These are phyloP conservation scores for Calonectria pauciramosa DNA, from an alignment of 2,329 filamentous ascomycete genomes.

Conservation along the genomic window DNA sequence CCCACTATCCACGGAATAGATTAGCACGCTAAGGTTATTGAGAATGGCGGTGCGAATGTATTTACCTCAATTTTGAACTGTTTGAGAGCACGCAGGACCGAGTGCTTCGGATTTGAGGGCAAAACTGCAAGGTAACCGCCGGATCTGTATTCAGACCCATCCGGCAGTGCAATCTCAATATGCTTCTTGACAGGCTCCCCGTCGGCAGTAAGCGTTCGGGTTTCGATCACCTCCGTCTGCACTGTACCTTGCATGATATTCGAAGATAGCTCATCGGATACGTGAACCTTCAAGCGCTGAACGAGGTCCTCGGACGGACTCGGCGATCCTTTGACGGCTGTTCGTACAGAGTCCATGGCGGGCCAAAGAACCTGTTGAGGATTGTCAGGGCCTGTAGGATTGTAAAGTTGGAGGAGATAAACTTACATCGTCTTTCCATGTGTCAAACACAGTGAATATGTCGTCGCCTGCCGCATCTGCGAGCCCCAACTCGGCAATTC, in stretches of 20 bases:
- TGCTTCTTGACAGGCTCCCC: constrained; percentile 1
- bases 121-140: not conserved
- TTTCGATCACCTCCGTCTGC: not conserved
- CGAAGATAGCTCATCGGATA: not conserved
- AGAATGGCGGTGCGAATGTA: not conserved
- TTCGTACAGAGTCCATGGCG: not conserved
- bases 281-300: not conserved
- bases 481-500: not conserved
- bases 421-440: not conserved
- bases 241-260: not conserved
- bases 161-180: not conserved
- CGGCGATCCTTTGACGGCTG: not conserved
- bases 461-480: not conserved
- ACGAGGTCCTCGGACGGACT: not conserved
- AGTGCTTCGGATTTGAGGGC: not conserved
- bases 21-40: not conserved
- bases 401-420: too few relatives aligned
- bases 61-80: not conserved
- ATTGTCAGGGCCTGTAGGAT: not conserved
- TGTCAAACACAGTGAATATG: not conserved
- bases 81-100: not conserved
- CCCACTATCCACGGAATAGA: not conserved
- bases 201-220: not conserved
- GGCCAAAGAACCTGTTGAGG: not conserved
- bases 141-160: not conserved